These are phyloP conservation scores for Colletotrichum spaethianum DNA, from an alignment of 2,329 filamentous ascomycete genomes.

Conservation along the genomic window DNA sequence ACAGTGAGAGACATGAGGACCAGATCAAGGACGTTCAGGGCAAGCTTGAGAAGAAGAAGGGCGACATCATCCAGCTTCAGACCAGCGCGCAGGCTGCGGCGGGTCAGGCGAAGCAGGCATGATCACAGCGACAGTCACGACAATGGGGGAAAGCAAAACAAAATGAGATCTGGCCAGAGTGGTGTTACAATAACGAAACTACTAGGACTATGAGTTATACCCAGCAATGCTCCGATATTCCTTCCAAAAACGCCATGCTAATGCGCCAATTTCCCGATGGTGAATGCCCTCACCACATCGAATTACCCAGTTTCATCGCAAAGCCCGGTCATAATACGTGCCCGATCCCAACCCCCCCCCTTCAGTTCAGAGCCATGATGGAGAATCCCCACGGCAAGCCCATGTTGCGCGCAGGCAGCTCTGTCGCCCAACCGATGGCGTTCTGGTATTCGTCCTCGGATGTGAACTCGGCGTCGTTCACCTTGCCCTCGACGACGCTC, in stretches of 20 bases:
- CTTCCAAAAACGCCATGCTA: constrained; percentile 31
- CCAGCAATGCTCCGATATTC: constrained; percentile 39
- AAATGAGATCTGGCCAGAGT: constrained; percentile 28
- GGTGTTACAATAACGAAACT: constrained; percentile 38
- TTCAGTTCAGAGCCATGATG: constrained; percentile 55
- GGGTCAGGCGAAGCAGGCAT: constrained; percentile 49
- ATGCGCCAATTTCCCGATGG: constrained; percentile 30
- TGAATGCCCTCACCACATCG: neutral
- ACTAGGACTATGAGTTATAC: constrained; percentile 41
- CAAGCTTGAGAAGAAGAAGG: constrained; percentile 72
- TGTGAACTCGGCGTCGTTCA: constrained; percentile 31
- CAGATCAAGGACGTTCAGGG: constrained; percentile 70
- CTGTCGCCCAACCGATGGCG: constrained; percentile 47
- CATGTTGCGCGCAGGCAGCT: constrained; percentile 52
- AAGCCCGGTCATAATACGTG: constrained; percentile 6
- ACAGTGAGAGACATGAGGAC: constrained; percentile 59
- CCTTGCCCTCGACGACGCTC: constrained; percentile 46
- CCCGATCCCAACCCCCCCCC: neutral
- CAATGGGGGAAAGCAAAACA: neutral
- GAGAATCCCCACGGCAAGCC: constrained; percentile 55
- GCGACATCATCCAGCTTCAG: constrained; percentile 71
- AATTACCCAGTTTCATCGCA: constrained; percentile 18
- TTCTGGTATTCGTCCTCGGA: constrained; percentile 43
- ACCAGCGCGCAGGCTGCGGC: constrained; percentile 61
- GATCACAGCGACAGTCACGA: neutral